Evolutionary conservation across 1,284 basidiomycete genomes (phyloP).

Genomic region (Trametes sp.): DNA sequence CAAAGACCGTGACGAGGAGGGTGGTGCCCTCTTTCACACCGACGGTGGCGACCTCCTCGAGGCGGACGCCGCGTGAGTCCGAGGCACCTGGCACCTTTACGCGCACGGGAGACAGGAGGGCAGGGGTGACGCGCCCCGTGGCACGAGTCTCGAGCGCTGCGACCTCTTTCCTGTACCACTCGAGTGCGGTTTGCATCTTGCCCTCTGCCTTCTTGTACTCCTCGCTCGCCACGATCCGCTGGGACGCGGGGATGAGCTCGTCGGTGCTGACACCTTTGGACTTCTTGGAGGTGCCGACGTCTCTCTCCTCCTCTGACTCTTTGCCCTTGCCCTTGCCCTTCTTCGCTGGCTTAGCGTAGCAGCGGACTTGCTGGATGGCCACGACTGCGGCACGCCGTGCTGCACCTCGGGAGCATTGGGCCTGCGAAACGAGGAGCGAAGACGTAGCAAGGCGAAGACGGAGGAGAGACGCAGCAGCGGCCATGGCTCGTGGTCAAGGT

Average conservation of each 20-base stretch:
- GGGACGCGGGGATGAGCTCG: constrained; percentile 44
- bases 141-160: constrained; percentile 73
- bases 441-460: constrained; percentile 17
- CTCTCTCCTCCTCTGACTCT: constrained; percentile 19
- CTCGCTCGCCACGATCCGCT: constrained; percentile 43
- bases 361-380: constrained; percentile 20
- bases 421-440: background rate
- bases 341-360: constrained; percentile 29
- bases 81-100: constrained; percentile 56
- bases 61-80: constrained; percentile 41
- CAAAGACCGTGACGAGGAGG: constrained; percentile 76
- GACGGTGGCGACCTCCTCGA: constrained; percentile 79
- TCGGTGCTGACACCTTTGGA: constrained; percentile 32
- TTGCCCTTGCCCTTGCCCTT: constrained; percentile 28
- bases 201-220: constrained; percentile 67
- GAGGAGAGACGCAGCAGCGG: constrained; percentile 14
- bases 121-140: constrained; percentile 76
- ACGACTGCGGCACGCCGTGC: constrained; percentile 10
- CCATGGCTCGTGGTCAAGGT: constrained; percentile 17
- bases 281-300: constrained; percentile 10
- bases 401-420: constrained; percentile 13
- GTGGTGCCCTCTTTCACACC: constrained; percentile 79
- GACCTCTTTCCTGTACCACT: constrained; percentile 77
- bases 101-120: constrained; percentile 71
- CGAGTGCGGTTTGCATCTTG: constrained; percentile 68